These are phyloP conservation scores for Aspergillus bertholletiae DNA, from an alignment of 495 filamentous ascomycete genomes.

Conservation along the genomic window DNA sequence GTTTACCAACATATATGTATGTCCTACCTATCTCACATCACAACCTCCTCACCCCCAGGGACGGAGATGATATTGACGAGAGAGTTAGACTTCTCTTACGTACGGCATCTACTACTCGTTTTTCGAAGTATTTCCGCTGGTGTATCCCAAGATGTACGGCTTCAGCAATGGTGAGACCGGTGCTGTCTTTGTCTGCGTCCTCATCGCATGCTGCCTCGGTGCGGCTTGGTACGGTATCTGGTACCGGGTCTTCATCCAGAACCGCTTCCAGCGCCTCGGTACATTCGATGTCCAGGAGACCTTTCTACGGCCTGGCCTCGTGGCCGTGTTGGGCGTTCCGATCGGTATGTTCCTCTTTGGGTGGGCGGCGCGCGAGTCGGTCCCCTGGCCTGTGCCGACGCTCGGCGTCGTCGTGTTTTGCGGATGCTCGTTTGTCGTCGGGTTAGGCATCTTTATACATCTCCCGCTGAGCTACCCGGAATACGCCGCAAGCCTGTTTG, in stretches of 20 bases:
- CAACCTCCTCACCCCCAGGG: too few species aligned
- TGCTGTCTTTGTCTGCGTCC: constrained; percentile 60
- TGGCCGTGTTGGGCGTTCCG: constrained; percentile 37
- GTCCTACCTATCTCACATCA: too few species aligned
- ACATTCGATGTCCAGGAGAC: not conserved
- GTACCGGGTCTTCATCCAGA: not conserved
- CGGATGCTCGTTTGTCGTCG: constrained; percentile 35
- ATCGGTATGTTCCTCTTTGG: constrained; percentile 61
- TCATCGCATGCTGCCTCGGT: constrained; percentile 53
- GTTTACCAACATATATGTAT: too few species aligned
- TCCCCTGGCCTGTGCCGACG: constrained; percentile 60
- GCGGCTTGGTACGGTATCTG: constrained; percentile 25
- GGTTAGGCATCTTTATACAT: constrained; percentile 66
- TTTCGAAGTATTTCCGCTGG: constrained; percentile 70
- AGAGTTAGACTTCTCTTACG: constrained; percentile 58
- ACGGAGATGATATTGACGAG: too few species aligned
- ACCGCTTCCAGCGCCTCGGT: not conserved
- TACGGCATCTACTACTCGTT: constrained; percentile 67
- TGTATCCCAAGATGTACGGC: constrained; percentile 59
- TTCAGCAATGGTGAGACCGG: constrained; percentile 58
- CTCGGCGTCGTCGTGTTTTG: constrained; percentile 32
- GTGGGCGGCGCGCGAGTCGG: constrained; percentile 52
- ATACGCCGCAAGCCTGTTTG: constrained; percentile 60
- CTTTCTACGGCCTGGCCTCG: not conserved
- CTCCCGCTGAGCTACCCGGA: constrained; percentile 58